phyloP scores from a whole-genome alignment of 2,329 filamentous ascomycete species.

The Biscogniauxia mediterranea region DNA sequence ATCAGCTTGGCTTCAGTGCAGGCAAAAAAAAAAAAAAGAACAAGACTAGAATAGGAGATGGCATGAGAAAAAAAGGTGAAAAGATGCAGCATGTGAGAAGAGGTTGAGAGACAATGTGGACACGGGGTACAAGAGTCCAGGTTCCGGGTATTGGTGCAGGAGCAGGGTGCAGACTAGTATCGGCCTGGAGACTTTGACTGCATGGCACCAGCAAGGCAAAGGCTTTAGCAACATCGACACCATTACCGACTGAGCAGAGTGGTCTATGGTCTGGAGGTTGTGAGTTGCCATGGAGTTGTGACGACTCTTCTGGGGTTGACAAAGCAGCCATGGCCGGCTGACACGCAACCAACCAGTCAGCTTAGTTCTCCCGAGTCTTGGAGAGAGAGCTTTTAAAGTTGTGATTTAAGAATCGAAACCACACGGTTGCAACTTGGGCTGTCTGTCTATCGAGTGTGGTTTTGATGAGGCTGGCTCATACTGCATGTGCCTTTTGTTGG shows the following conservation, averaged over 20 bases:
- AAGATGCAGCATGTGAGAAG: conserved; percentile 1
- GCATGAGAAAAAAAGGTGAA: neutral
- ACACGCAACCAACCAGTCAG: conserved; percentile 15
- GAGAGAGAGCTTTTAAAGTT: conserved; percentile 8
- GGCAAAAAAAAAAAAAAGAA: neutral
- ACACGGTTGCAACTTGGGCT: conserved; percentile 15
- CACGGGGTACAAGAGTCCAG: neutral
- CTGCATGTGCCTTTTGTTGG: conserved; percentile 18
- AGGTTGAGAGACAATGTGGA: neutral
- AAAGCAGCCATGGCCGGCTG: conserved; percentile 6
- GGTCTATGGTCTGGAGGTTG: neutral
- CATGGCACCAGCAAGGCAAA: neutral
- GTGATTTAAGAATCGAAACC: conserved; percentile 13
- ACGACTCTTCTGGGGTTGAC: conserved; percentile 5
- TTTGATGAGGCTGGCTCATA: conserved; percentile 10
- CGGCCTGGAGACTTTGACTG: neutral
- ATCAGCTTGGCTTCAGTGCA: conserved; percentile 17
- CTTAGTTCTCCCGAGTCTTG: conserved; percentile 9
- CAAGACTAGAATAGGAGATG: neutral
- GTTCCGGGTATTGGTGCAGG: neutral
- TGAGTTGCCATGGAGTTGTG: conserved; percentile 5
- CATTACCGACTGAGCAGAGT: neutral
- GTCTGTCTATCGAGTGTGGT: conserved; percentile 17
- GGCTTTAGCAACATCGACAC: neutral
- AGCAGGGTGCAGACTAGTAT: neutral